phyloP scores from a whole-genome alignment of 495 filamentous ascomycete genomes.

The Lophium mytilinum region DNA sequence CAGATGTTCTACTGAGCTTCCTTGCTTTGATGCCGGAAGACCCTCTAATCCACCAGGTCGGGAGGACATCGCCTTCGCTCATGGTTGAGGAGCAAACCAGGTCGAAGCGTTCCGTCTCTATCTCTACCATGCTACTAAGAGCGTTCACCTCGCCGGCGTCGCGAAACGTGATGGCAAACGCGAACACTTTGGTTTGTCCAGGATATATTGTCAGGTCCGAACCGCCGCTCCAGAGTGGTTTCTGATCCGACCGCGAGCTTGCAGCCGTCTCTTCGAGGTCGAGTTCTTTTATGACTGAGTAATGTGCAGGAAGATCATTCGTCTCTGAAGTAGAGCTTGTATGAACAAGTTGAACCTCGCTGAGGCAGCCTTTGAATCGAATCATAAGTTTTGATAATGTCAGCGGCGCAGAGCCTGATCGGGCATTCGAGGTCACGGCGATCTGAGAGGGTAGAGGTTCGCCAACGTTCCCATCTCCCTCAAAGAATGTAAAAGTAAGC shows the following conservation, averaged over 20 bases:
- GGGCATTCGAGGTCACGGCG: conserved; percentile 59
- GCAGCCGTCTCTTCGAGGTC: conserved; percentile 15
- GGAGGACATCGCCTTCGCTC: conserved; percentile 36
- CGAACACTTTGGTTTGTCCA: conserved; percentile 60
- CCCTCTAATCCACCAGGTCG: conserved; percentile 19
- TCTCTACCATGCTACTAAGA: conserved; percentile 51
- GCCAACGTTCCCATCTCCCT: conserved; percentile 72
- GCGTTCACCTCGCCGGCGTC: conserved; percentile 72
- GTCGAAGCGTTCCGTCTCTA: conserved; percentile 59
- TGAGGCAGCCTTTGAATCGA: conserved; percentile 25
- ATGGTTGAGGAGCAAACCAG: conserved; percentile 55
- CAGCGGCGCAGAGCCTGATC: conserved; percentile 53
- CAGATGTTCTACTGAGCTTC: conserved; percentile 41
- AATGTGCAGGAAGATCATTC: not conserved
- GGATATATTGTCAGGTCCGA: conserved; percentile 63
- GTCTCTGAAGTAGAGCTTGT: not conserved
- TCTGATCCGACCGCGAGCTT: conserved; percentile 7
- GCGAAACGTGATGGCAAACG: conserved; percentile 62
- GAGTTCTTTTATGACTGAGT: not conserved
- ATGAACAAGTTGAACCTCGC: conserved; percentile 25
- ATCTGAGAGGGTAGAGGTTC: conserved; percentile 69
- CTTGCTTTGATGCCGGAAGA: conserved; percentile 29
- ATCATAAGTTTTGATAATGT: conserved; percentile 50
- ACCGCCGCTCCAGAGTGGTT: conserved; percentile 40
- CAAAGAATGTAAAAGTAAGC: conserved; percentile 64